phyloP scores from a whole-genome alignment of 2,329 filamentous ascomycete genomes.

The Penicillium digitatum region DNA sequence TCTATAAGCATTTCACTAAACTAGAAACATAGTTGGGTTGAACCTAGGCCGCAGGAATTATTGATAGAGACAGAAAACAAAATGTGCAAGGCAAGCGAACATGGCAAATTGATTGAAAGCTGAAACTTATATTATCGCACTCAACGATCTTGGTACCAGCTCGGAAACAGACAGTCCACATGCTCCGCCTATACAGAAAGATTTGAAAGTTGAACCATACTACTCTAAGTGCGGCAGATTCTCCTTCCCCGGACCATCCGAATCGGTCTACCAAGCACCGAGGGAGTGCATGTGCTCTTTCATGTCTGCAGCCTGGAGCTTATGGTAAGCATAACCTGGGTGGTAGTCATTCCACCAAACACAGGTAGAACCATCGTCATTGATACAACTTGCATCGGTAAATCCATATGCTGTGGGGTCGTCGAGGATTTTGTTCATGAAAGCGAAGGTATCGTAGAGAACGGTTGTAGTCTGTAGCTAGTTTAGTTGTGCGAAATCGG shows the following conservation, averaged over 20 bases:
- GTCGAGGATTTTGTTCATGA: constrained; percentile 31
- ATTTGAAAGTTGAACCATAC: neutral
- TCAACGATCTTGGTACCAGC: neutral
- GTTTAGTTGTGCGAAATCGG: neutral
- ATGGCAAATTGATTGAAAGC: constrained; percentile 2
- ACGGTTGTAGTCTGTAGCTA: constrained; percentile 22
- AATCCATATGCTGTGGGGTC: constrained; percentile 27
- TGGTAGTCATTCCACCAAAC: constrained; percentile 36
- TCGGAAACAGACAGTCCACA: neutral
- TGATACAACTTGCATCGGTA: constrained; percentile 27
- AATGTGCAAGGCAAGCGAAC: neutral
- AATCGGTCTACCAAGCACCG: constrained; percentile 23
- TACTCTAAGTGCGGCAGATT: neutral
- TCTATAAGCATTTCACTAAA: neutral
- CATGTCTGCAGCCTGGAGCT: constrained; percentile 32
- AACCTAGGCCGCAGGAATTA: neutral
- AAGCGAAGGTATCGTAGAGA: constrained; percentile 29
- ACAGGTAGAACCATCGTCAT: constrained; percentile 27
- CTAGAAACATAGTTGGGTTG: neutral
- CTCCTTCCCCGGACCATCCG: neutral
- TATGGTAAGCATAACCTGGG: constrained; percentile 29
- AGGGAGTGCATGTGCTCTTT: constrained; percentile 19
- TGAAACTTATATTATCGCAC: constrained; percentile 5
- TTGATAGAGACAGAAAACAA: neutral
- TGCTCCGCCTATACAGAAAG: neutral